Evolutionary conservation across 2,329 filamentous ascomycete genomes (phyloP).

Genomic region (Hortaea sp.): DNA sequence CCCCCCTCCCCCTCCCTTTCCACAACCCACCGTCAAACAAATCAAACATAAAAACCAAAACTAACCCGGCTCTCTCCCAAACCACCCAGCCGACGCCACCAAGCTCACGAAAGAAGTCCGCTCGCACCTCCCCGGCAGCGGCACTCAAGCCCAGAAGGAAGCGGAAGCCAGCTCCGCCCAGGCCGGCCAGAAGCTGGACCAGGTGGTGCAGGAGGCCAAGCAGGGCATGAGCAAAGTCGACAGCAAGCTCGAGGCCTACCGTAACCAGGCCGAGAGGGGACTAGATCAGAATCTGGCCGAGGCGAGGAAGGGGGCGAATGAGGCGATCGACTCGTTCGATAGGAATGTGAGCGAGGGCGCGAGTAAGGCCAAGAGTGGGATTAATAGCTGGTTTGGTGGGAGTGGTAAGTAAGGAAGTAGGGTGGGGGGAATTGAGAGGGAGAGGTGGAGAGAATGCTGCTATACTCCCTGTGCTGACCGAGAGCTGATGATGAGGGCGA

Average conservation of each 20-base stretch:
- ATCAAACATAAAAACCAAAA: not conserved
- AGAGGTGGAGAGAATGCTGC: not conserved
- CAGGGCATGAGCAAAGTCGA: conserved; percentile 12
- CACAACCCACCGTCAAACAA: not conserved
- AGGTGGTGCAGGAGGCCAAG: conserved; percentile 19
- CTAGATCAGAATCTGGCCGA: conserved; percentile 57
- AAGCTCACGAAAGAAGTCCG: conserved; percentile 57
- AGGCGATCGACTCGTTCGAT: conserved; percentile 65
- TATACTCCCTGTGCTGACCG: too few species aligned
- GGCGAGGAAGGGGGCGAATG: conserved; percentile 42
- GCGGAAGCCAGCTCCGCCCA: conserved; percentile 38
- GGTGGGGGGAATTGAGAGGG: not conserved
- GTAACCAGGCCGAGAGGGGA: conserved; percentile 45
- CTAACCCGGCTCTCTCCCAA: too few species aligned
- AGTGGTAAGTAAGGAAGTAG: not conserved
- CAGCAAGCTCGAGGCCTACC: conserved; percentile 11
- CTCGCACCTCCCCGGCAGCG: conserved; percentile 52
- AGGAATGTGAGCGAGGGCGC: conserved; percentile 50
- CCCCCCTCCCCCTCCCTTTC: not conserved
- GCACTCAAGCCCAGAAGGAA: conserved; percentile 13
- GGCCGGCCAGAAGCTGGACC: conserved; percentile 42
- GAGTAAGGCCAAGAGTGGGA: not conserved
- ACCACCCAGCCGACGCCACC: conserved; percentile 74
- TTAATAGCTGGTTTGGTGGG: not conserved
- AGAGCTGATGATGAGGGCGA: too few species aligned